Evolutionary conservation across 2,329 filamentous ascomycete genomes (phyloP), one percentile per base, ranked within the genome.

Genomic region (Xylariaceae sp.): DNA sequence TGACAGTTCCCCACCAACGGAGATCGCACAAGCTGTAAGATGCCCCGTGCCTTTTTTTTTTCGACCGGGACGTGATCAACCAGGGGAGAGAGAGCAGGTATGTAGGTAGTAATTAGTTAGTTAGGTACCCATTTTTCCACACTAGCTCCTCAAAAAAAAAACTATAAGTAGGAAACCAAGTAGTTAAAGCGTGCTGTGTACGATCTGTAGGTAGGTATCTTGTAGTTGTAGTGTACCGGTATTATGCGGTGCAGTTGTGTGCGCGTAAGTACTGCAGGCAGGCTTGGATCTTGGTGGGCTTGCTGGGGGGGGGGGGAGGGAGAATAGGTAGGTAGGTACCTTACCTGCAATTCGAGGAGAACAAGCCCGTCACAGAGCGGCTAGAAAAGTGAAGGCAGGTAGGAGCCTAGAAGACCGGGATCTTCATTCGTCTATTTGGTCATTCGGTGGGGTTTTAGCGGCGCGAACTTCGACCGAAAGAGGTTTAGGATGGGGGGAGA

Each of bases 1-100:
- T 65, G 64, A 67, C 65, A 69, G 65, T 69, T 71, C 70, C 67
- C 69, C 70, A 71, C 70, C 65, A 19, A 70, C 62, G 63, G 63
- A 64, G 65, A 68, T 70, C 62, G 68, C 70, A 71, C 70, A 70
- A 71, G 68, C 67, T 69, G 66, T 67, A 67, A 60, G 63, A 67
- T 68, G 69, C 65, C 66, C 69, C 68, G 68, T 71, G 69, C 68
- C 64, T 68, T 19, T 19, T 19, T 19, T 19, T 19, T 19, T 19
- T 64, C 54, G 53, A 65, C 62, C 65, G 61, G 67, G 65, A 65
- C 64, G 64, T 66, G 64, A 67, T 67, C 66, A 69, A 67, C 64
- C 60, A 66, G 50, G 56, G 19, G 19, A 19, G 19, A 19, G 19
- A 19, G 19, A 19, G 19, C 19, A 19, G 19, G 19, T 19, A 19